These are phyloP conservation scores for Combretum micranthum DNA, from an alignment of 345 rosid genomes.

Conservation along the genomic window DNA sequence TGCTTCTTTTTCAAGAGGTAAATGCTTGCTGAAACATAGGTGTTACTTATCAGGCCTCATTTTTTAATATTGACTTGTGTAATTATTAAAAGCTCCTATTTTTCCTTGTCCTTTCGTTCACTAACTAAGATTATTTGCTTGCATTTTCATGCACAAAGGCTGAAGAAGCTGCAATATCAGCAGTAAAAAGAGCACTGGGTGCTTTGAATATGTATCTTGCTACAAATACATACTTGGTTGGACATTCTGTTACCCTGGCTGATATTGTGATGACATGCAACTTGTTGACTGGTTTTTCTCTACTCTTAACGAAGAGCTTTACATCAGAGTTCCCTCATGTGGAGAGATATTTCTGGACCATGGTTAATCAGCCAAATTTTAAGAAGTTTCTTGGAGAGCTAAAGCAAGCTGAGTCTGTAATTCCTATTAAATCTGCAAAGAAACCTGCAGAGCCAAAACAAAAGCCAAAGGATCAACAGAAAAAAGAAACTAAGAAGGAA, in stretches of 20 bases:
- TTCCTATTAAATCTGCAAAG: conserved; percentile 45
- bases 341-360: conserved; percentile 98
- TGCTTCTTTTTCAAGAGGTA: too few relatives aligned
- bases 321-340: conserved; percentile 91
- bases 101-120: too few relatives aligned
- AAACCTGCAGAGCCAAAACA: conserved; percentile 58
- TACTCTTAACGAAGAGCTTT: conserved; percentile 64
- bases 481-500: conserved; percentile 53
- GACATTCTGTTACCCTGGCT: conserved; percentile 82
- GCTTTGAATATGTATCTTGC: conserved; percentile 71
- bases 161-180: conserved; percentile 71
- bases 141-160: conserved; percentile 28
- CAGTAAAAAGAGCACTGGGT: conserved; percentile 70
- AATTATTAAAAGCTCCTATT: too few relatives aligned
- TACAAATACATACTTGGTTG: conserved; percentile 81
- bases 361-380: conserved; percentile 88
- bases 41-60: too few relatives aligned
- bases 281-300: conserved; percentile 42
- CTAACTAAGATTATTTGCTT: too few relatives aligned
- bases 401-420: conserved; percentile 67
- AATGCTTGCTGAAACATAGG: too few relatives aligned
- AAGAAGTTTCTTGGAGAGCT: conserved; percentile 75
- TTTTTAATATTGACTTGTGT: too few relatives aligned
- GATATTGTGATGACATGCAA: conserved; percentile 77
- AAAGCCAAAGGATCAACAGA: conserved; percentile 57